Evolutionary conservation across 305 asterid species (phyloP), one percentile per base, ranked within the genome.

Genomic region (Fraxinus albicans): DNA sequence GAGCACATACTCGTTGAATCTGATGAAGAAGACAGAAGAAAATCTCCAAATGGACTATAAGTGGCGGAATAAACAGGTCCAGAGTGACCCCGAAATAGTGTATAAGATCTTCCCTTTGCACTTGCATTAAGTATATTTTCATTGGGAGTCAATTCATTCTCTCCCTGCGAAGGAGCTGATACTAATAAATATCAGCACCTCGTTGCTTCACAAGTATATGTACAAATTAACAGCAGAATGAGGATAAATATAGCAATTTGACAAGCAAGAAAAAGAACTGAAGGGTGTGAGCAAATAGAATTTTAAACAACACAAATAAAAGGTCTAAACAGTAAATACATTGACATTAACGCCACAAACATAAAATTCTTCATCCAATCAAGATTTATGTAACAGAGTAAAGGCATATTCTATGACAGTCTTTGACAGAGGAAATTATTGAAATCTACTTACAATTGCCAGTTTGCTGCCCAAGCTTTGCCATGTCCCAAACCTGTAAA

Each of bases 401-500:
- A 78, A 40, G 38, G 38, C 55, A 44, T 60, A 50, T 53, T 23
- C 33, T 35, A 50, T 21, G 8, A 12, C 34, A 78, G 31, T 25
- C 44, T n/a, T 35, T 82, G 27, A 6, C 79, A 27, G 75, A 79
- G 55, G 80, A 80, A 80, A 69, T 60, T 13, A 67, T 1, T 58
- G 17, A 55, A 63, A 85, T 73, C 73, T 78, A 89, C 93, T 89
- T 89, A 93, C 98, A 84, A 79, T 84, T 81, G 82, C 86, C 93
- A 88, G 86, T 84, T 84, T 84, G 94, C 80, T 93, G 98, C 85
- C 98, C 99, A 85, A 96, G 95, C 89, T 92, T 94, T 82, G 98
- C 95, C 96, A 96, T 94, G 90, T 96, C 99, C 99, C 99, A 96
- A 47, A 96, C 94, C 99, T 95, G 92, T 76, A 83, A 85, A 82